phyloP scores from a whole-genome alignment of 169 alveolate species.

The Sarcocystis neurona region DNA sequence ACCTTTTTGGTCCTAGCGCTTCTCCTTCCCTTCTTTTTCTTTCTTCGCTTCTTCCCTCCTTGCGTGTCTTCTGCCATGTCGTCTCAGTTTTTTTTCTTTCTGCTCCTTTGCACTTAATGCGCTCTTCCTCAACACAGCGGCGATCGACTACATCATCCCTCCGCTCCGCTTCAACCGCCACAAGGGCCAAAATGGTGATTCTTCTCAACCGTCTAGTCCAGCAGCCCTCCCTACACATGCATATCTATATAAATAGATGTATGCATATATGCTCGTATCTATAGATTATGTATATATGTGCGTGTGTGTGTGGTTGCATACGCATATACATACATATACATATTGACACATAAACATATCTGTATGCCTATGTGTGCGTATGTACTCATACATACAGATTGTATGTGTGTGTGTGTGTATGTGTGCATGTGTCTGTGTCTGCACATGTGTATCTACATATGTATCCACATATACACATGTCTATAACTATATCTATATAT shows the following conservation, averaged over 20 bases:
- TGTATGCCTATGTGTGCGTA: too few species aligned
- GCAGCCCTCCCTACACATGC: too few species aligned
- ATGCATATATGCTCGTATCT: too few species aligned
- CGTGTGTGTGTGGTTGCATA: too few species aligned
- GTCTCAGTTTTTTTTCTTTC: not conserved
- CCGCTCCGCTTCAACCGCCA: constrained; percentile 16
- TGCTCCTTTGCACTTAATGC: not conserved
- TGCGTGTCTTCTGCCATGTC: not conserved
- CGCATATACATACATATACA: too few species aligned
- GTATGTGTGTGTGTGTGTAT: not conserved
- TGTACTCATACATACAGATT: not conserved
- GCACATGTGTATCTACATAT: too few species aligned
- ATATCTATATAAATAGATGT: too few species aligned
- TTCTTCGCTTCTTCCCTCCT: not conserved
- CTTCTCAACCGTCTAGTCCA: too few species aligned
- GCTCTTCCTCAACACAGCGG: not conserved
- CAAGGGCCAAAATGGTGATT: constrained; percentile 27
- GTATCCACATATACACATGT: too few species aligned
- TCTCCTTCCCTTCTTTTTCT: not conserved
- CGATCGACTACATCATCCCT: constrained; percentile 7
- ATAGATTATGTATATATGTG: too few species aligned
- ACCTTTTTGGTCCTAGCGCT: not conserved
- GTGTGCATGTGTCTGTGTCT: not conserved
- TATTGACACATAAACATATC: too few species aligned
- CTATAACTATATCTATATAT: too few species aligned